Evolutionary conservation across 2,329 filamentous ascomycete genomes (phyloP).

Genomic region (Lasiodiplodia hormozganensis): DNA sequence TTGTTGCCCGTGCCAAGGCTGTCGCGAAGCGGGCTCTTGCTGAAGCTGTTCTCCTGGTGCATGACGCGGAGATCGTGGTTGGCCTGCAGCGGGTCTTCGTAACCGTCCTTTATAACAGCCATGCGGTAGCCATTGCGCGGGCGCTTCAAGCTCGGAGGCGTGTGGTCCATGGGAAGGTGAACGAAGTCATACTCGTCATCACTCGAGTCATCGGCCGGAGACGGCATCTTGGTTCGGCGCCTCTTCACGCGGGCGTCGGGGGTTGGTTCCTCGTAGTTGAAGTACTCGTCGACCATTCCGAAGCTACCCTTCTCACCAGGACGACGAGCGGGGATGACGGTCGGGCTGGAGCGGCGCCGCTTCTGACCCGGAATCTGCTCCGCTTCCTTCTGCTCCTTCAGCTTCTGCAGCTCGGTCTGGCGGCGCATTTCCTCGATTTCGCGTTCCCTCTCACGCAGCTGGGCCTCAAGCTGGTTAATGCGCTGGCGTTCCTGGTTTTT

Average conservation of each 20-base stretch:
- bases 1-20: neutral
- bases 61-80: constrained; percentile 9
- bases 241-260: neutral
- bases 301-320: constrained; percentile 25
- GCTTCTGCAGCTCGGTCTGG: neutral
- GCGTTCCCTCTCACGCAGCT: neutral
- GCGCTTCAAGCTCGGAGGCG: constrained; percentile 15
- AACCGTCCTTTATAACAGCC: constrained; percentile 4
- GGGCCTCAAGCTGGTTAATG: neutral
- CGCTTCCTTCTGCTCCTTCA: neutral
- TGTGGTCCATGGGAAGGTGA: neutral
- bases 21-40: constrained; percentile 13
- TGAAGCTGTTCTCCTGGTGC: constrained; percentile 24
- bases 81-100: constrained; percentile 13
- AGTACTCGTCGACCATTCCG: constrained; percentile 24
- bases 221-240: neutral
- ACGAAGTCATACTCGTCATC: constrained; percentile 15
- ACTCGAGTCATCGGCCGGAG: neutral
- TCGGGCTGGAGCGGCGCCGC: neutral
- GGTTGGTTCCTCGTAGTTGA: neutral
- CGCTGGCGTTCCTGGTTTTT: neutral
- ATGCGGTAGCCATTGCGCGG: constrained; percentile 20
- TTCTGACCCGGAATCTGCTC: constrained; percentile 11
- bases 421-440: neutral
- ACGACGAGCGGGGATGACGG: constrained; percentile 20